Evolutionary conservation across 306 rosid genomes (phyloP).

Genomic region (Gynostemma pentaphyllum): DNA sequence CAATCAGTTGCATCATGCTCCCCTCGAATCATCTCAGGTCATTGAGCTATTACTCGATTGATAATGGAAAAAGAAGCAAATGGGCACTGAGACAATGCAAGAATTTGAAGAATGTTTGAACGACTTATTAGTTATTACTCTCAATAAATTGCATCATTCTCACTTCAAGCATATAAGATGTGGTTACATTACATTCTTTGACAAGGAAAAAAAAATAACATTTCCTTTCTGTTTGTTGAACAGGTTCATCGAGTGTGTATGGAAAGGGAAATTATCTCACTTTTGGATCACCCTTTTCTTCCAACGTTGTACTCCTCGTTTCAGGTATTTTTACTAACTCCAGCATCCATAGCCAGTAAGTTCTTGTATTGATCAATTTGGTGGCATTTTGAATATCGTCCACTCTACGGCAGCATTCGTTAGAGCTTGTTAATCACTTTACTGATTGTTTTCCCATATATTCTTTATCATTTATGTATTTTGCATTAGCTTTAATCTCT

Average conservation of each 20-base stretch:
- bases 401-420: too few species aligned
- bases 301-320: conserved; percentile 87
- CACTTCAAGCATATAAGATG: not conserved
- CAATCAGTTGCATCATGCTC: too few species aligned
- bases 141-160: too few species aligned
- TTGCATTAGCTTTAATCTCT: not conserved
- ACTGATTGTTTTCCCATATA: not conserved
- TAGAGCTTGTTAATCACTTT: not conserved
- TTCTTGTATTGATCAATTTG: not conserved
- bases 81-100: too few species aligned
- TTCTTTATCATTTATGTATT: not conserved
- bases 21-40: too few species aligned
- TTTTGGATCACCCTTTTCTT: conserved; percentile 92
- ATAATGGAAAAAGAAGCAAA: too few species aligned
- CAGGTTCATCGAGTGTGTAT: conserved; percentile 96
- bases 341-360: not conserved
- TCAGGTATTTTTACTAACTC: conserved; percentile 36
- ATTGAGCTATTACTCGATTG: too few species aligned
- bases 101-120: too few species aligned
- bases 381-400: too few species aligned
- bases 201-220: conserved; percentile 1
- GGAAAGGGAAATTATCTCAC: conserved; percentile 81
- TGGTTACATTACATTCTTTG: not conserved
- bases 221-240: conserved; percentile 17
- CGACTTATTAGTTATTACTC: too few species aligned